phyloP scores from a whole-genome alignment of 306 rosid species.

The Nissolia schottii region DNA sequence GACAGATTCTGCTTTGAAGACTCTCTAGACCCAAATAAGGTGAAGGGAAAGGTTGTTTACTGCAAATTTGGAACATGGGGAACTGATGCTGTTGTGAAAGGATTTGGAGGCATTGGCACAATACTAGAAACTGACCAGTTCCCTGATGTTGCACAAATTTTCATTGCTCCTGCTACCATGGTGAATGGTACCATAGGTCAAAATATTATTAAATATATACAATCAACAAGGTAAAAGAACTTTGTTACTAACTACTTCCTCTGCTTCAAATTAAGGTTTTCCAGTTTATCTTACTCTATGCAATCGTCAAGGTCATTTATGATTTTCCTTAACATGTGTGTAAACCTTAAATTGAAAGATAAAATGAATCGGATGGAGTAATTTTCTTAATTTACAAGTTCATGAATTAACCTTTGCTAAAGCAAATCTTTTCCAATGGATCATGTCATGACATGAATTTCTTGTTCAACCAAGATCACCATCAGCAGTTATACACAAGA shows the following conservation, averaged over 20 bases:
- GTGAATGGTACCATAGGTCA: slow-evolving; percentile 49
- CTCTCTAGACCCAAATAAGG: slow-evolving; percentile 59
- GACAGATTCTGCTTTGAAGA: slow-evolving; percentile 34
- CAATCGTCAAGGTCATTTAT: no score
- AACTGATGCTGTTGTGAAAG: slow-evolving; percentile 56
- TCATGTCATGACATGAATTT: slow-evolving; percentile 15
- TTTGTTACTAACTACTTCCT: neutral
- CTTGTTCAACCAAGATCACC: slow-evolving; percentile 48
- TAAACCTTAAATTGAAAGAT: no score
- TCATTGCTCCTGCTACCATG: slow-evolving; percentile 68
- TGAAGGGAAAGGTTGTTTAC: slow-evolving; percentile 60
- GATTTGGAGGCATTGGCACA: slow-evolving; percentile 64
- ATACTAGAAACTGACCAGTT: slow-evolving; percentile 44
- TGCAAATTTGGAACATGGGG: slow-evolving; percentile 49
- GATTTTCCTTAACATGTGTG: no score
- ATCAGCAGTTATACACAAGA: slow-evolving; percentile 58
- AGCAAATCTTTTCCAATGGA: neutral
- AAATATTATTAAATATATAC: slow-evolving; percentile 39
- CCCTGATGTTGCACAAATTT: slow-evolving; percentile 56
- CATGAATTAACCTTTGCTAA: neutral
- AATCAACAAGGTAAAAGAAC: slow-evolving; percentile 52
- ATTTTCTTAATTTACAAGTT: neutral
- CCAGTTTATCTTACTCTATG: no score
- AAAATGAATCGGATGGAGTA: no score
- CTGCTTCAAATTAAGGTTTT: no score